Base-by-base conservation (phyloP, 208 protist species). In the Leptomonas pyrrhocoris region DNA sequence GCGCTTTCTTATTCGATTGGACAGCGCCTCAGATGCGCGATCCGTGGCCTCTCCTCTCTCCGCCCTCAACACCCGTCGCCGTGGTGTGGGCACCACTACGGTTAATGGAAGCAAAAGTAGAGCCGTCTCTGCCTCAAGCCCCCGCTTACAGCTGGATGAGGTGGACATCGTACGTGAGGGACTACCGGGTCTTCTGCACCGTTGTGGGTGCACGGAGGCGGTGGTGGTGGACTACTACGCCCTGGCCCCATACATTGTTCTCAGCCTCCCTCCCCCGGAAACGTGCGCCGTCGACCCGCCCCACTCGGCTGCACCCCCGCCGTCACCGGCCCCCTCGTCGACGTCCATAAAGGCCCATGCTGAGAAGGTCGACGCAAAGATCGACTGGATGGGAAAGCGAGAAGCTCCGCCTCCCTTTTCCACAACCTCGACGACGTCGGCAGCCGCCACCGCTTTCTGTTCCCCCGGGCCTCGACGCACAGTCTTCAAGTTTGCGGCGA, bases 111-210 rank as follows among this genome's bases (percentile, higher is more conserved):
- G 43, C 13, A 42, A 15, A 18, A 40, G 21, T n/a, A 19, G 11
- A 36, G 21, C 36, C 43, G 30, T 31, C 1, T 11, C 25, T 2
- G 4, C 16, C 2, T 30, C 25, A 34, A 73, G 43, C 18, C 64
- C 60, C 8, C 63, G 40, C 30, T 54, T 63, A 5, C 59, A 59
- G 30, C 27, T 49, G 5, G 77, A 83, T 8, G 77, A 89, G 28
- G 48, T 82, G 42, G 90, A 95, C 64, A 74, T 95, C 36, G 36
- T 93, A 25, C 87, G 88, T 16, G 85, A 93, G 54, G 68, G 56
- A 13, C 73, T 95, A 60, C 90, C 88, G 19, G 73, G 74, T 54
- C 42, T 73, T 15, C 31, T 85, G 16, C 51, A 85, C 53, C 76
- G 75, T 28, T 93, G 85, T 62, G 77, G 79, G 34, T 57, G 80